Conservation (phyloP, 495 filamentous ascomycete genomes). For the Trypethelium eluteriae region DNA sequence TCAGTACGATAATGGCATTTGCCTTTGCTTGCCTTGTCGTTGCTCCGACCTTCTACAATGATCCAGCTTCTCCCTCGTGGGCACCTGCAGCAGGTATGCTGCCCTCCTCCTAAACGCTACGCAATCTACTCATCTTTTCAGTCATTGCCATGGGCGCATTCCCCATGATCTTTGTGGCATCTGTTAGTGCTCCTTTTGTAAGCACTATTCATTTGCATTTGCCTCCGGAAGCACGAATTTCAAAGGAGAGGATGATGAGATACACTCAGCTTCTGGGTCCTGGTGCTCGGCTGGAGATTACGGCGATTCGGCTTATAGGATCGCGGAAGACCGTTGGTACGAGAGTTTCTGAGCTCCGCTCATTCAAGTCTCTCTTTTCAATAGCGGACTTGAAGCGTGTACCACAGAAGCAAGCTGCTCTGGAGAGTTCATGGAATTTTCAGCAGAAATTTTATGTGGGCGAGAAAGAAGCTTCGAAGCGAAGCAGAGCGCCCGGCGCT, state of each 20-base stretch:
- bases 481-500: neutral
- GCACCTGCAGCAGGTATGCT: slow-evolving; percentile 42
- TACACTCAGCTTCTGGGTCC: slow-evolving; percentile 58
- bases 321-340: slow-evolving; percentile 47
- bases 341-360: slow-evolving; percentile 45
- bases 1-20: slow-evolving; percentile 65
- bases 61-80: slow-evolving; percentile 43
- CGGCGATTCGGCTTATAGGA: slow-evolving; percentile 56
- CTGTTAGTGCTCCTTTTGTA: slow-evolving; percentile 43
- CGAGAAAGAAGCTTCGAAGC: neutral
- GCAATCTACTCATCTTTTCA: slow-evolving; percentile 23
- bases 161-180: slow-evolving; percentile 60
- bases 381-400: slow-evolving; percentile 1
- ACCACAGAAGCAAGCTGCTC: neutral
- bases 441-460: neutral
- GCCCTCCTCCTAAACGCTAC: neutral
- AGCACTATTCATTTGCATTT: slow-evolving; percentile 25
- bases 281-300: slow-evolving; percentile 57
- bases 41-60: slow-evolving; percentile 50
- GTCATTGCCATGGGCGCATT: slow-evolving; percentile 53
- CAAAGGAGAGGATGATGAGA: slow-evolving; percentile 55
- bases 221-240: slow-evolving; percentile 43
- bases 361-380: neutral
- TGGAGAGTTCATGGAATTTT: neutral
- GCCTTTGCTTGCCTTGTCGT: slow-evolving; percentile 53